A percentile compares a stretch with the other conserved stretches of the same genome.
Evolutionary conservation across 352 stramenopile genomes (phyloP).

Genomic region (Phytopythium oedochilum): DNA sequence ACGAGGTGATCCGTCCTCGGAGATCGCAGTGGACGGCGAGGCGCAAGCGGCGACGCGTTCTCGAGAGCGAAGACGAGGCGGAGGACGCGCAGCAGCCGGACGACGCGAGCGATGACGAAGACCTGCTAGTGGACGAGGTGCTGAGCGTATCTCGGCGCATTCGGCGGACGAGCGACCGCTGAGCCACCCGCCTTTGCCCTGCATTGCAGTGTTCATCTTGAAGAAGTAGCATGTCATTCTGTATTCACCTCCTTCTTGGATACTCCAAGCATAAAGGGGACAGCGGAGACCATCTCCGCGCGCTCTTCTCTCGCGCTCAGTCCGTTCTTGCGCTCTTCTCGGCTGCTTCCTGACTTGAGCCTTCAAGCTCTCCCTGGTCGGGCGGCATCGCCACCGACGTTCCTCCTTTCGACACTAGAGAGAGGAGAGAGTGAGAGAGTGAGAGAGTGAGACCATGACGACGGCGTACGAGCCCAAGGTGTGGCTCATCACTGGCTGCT

Average conservation of each 20-base stretch:
- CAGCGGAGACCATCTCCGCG: no score
- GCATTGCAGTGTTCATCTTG: no score
- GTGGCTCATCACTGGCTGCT: slow-evolving; percentile 37
- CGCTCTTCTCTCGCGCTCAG: neutral
- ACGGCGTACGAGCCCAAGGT: slow-evolving; percentile 15
- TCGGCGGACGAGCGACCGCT: no score
- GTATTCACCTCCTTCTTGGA: no score
- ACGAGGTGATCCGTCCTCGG: neutral
- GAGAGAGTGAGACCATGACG: neutral
- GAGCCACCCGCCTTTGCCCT: no score
- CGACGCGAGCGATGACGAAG: neutral
- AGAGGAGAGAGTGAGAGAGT: no score
- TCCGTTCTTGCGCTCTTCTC: neutral
- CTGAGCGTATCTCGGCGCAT: neutral
- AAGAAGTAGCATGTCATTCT: no score
- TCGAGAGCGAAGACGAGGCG: neutral
- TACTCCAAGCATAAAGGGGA: no score
- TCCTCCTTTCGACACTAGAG: no score
- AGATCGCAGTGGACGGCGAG: neutral
- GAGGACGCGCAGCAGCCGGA: neutral
- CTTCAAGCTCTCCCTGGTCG: no score
- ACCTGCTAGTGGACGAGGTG: neutral
- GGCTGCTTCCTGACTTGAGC: neutral
- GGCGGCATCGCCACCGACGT: no score
- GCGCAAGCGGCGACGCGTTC: neutral